Evolutionary conservation across 257 asterid species (phyloP).

Genomic region (Thymus quinquecostatus): DNA sequence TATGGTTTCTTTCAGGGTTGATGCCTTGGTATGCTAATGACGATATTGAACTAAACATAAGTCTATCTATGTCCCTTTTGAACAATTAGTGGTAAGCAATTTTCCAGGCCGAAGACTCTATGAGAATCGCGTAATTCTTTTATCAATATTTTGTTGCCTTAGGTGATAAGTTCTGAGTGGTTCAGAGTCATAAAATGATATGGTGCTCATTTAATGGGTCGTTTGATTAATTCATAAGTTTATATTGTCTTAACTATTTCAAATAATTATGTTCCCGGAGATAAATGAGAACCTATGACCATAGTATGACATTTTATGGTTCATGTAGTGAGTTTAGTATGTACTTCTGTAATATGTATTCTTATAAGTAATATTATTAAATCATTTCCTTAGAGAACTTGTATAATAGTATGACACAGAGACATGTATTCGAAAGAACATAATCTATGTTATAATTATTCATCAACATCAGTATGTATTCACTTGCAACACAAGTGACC

Average conservation of each 20-base stretch:
- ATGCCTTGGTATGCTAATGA: not conserved
- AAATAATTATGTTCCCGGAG: not conserved
- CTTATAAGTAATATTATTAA: constrained; percentile 18
- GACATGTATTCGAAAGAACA: too few species aligned
- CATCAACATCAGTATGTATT: too few species aligned
- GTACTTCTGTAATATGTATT: not conserved
- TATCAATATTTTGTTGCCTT: not conserved
- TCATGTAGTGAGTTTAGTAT: not conserved
- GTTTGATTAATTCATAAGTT: constrained; percentile 1
- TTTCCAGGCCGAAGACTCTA: not conserved
- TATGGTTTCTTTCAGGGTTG: constrained; percentile 2
- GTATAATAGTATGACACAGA: too few species aligned
- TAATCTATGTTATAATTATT: too few species aligned
- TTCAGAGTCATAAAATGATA: not conserved
- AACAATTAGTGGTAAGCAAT: not conserved
- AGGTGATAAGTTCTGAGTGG: constrained; percentile 1
- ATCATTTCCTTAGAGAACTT: not conserved
- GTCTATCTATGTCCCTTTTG: not conserved
- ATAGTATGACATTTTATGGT: not conserved
- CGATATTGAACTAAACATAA: not conserved
- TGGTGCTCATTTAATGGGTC: not conserved
- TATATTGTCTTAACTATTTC: not conserved
- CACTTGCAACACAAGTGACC: too few species aligned
- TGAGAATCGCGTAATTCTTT: not conserved
- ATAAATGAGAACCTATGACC: constrained; percentile 7